phyloP scores from a whole-genome alignment of 2,329 filamentous ascomycete genomes.

The Dendryphion nanum region DNA sequence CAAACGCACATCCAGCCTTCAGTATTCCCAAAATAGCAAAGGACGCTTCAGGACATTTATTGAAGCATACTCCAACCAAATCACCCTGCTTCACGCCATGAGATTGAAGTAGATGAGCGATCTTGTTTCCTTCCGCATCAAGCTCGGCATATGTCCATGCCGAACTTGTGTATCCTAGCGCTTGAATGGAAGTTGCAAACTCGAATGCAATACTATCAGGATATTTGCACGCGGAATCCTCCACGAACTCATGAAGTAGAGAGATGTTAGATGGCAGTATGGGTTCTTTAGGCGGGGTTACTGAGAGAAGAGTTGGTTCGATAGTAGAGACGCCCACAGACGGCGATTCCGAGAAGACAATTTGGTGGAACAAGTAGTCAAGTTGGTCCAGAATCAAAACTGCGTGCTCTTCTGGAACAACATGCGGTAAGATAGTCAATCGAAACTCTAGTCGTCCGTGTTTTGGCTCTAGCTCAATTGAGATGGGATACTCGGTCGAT shows the following conservation, averaged over 20 bases:
- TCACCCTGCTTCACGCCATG: constrained; percentile 54
- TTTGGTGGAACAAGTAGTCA: constrained; percentile 62
- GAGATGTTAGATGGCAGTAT: constrained; percentile 57
- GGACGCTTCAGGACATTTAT: constrained; percentile 81
- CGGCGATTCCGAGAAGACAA: constrained; percentile 50
- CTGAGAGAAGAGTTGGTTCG: constrained; percentile 56
- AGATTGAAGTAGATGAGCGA: constrained; percentile 63
- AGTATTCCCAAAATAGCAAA: constrained; percentile 79
- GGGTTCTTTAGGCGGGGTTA: constrained; percentile 60
- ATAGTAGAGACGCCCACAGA: constrained; percentile 42
- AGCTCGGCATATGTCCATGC: constrained; percentile 76
- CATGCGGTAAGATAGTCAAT: constrained; percentile 63
- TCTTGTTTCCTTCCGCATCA: constrained; percentile 66
- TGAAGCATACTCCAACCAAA: constrained; percentile 75
- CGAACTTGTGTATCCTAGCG: constrained; percentile 45
- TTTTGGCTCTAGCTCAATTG: constrained; percentile 71
- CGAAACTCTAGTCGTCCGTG: constrained; percentile 57
- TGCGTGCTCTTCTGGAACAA: constrained; percentile 70
- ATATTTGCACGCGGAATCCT: constrained; percentile 54
- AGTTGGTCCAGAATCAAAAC: constrained; percentile 67
- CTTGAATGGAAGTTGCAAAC: constrained; percentile 63
- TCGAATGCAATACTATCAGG: constrained; percentile 70
- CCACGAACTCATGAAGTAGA: constrained; percentile 77
- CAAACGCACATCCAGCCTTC: constrained; percentile 77
- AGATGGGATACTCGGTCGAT: constrained; percentile 74